Evolutionary conservation across 345 rosid species (phyloP).

Genomic region (Brassica carinata): DNA sequence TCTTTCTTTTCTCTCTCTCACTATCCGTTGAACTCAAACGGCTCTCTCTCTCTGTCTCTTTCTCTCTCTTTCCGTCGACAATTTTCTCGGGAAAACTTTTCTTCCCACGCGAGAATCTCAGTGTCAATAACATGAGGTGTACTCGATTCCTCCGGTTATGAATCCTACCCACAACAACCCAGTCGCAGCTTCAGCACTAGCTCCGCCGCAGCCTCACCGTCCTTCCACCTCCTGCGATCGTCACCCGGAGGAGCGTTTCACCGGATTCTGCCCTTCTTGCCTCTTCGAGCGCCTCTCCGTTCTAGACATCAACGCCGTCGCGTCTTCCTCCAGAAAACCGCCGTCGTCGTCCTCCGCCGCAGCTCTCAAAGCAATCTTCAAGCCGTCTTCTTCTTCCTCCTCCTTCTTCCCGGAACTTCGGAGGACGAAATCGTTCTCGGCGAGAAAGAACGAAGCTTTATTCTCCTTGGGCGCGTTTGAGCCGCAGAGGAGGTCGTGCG

Average conservation of each 20-base stretch:
- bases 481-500: constrained; percentile 98
- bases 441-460: constrained; percentile 85
- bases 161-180: constrained; percentile 77
- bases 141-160: constrained; percentile 68
- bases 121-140: constrained; percentile 59
- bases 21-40: constrained; percentile 81
- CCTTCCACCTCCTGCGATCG: constrained; percentile 84
- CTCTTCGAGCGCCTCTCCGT: constrained; percentile 94
- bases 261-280: constrained; percentile 94
- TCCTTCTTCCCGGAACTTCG: constrained; percentile 81
- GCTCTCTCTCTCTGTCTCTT: constrained; percentile 27
- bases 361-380: constrained; percentile 61
- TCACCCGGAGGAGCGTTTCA: constrained; percentile 87
- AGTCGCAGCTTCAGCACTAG: constrained; percentile 49
- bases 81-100: neutral
- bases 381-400: constrained; percentile 29
- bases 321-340: constrained; percentile 62
- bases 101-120: constrained; percentile 1
- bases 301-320: constrained; percentile 46
- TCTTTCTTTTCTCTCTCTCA: constrained; percentile 25
- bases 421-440: constrained; percentile 89
- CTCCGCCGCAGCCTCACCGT: constrained; percentile 83
- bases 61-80: constrained; percentile 12
- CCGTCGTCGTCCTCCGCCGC: constrained; percentile 55
- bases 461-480: constrained; percentile 65